phyloP scores from a whole-genome alignment of 2,329 filamentous ascomycete species.

The Alternaria postmessia region DNA sequence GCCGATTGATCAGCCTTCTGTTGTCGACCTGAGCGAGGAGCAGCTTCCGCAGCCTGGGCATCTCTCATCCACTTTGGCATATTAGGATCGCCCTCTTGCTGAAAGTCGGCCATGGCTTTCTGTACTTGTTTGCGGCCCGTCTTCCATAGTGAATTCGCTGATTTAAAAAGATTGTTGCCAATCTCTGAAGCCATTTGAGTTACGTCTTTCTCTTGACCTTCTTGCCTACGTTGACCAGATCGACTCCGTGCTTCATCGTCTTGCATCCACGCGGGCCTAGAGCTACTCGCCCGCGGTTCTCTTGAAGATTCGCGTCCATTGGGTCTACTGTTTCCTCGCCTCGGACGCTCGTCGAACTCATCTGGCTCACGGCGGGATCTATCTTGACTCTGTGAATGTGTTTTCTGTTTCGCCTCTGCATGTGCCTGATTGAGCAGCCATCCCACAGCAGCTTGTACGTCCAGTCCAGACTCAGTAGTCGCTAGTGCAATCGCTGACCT shows the following conservation, averaged over 20 bases:
- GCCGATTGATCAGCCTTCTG: conserved; percentile 37
- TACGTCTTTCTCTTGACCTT: conserved; percentile 74
- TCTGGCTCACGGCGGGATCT: conserved; percentile 36
- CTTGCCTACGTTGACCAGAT: conserved; percentile 58
- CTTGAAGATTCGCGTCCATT: conserved; percentile 46
- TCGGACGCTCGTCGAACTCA: conserved; percentile 35
- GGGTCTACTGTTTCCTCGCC: conserved; percentile 34
- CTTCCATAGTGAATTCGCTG: conserved; percentile 95
- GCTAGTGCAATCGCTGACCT: conserved; percentile 82
- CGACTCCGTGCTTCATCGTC: conserved; percentile 61
- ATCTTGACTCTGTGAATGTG: conserved; percentile 48
- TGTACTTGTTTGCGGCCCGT: conserved; percentile 91
- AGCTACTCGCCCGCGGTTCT: conserved; percentile 43
- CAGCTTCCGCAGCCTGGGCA: conserved; percentile 55
- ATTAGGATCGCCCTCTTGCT: conserved; percentile 73
- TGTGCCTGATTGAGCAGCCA: conserved; percentile 94
- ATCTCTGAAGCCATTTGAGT: conserved; percentile 83
- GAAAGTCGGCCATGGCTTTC: conserved; percentile 88
- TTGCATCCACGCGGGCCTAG: conserved; percentile 69
- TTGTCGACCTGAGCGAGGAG: conserved; percentile 30
- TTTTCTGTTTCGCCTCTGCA: conserved; percentile 78
- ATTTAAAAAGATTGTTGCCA: conserved; percentile 86
- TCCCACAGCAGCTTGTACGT: conserved; percentile 86
- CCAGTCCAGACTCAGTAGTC: conserved; percentile 78
- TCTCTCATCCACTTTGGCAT: conserved; percentile 98